Base-by-base conservation (phyloP, 2,329 filamentous ascomycete species). In the Pseudopithomyces chartarum region DNA sequence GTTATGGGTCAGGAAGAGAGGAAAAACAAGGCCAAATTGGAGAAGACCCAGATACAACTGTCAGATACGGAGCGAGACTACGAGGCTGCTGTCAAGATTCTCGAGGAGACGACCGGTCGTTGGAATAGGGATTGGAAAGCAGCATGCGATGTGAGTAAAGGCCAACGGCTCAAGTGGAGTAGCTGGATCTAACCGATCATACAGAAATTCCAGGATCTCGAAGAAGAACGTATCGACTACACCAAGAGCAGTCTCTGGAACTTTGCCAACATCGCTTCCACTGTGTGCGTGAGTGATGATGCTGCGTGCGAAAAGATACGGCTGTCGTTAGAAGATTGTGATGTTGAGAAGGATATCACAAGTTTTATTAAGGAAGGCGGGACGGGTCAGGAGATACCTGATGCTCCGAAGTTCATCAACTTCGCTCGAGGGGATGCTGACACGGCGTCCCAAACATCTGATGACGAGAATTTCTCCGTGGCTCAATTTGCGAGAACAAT, bases 81-180 rank as follows among this genome's bases (percentile, higher is more conserved):
- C 73, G 94, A 99, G 76, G 86, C 87, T 50, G 92, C 95, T 0
- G 90, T 99, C 57, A 98, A 98, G 76, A 84, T 91, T 1, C 84
- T 99, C 5, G 94, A 99, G 72, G 95, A 98, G 66, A 99, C 95
- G 0, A 99, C 95, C 0, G 90, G 87, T 4, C 85, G 94, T 53
- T 99, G 95, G 95, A 99, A 99, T 73, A 86, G 94, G 68, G 95
- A 99, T 75, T 99, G 95, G 95, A 99, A 98, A 78, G 87, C 91
- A 19, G 95, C 94, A 1, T 96, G 95, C 68, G 96, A 90, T 70
- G 82, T 84, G 69, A 55, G 81, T 73, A 32, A 42, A 3, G 12
- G 36, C 7, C 1, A 13, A 11, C 11, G 2, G 7, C 13, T 2
- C 15, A 17, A 8, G 6, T 33, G 29, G 7, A n/a, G 26, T 8